Base-by-base conservation (phyloP, 108 stramenopile species). In the Asterionellopsis glacialis region DNA sequence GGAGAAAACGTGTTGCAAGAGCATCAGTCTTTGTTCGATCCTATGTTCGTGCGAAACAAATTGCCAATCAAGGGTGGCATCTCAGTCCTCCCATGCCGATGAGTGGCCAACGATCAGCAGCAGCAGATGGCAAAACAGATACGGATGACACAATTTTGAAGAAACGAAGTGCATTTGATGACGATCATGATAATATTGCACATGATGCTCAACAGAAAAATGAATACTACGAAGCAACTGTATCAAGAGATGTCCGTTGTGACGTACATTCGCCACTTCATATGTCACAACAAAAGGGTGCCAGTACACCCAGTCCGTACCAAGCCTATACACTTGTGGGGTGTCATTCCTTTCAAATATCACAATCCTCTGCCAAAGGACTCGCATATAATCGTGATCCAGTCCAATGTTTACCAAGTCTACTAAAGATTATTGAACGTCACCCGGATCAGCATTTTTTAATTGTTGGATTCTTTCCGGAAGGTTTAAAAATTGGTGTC, bases 151-250 rank as follows among this genome's bases (percentile, higher is more conserved):
- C 33, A 33, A 7, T 33, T 39, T 47, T 68, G 49, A 69, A 41
- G 15, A 57, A 40, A 44, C 68, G 88, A 15, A 69, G 85, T 54
- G 77, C 88, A 22, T 89, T 68, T 59, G 88, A 89, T 61, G 71
- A 72, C 40, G 81, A 85, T 49, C 64, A 58, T 21, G 82, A 81
- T 0, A 89, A 89, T 52, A 65, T 67, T 57, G 7, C 41, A 16
- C 69, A 72, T n/a, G 88, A 89, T 74, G 11, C 28, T 23, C 15
- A 13, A 12, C 68, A 53, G 25, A 76, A 69, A 48, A 83, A 89
- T 65, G 88, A 81, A 65, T 73, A 55, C 39, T 89, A 89, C 55
- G 88, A 89, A 63, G 72, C 83, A 11, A 70, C 81, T 10, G 82
- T 82, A 43, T 80, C 81, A 11, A 68, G 80, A 41, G 85, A 87